phyloP scores from a whole-genome alignment of 2,329 filamentous ascomycete species.

The Aspergillus aculeatus region DNA sequence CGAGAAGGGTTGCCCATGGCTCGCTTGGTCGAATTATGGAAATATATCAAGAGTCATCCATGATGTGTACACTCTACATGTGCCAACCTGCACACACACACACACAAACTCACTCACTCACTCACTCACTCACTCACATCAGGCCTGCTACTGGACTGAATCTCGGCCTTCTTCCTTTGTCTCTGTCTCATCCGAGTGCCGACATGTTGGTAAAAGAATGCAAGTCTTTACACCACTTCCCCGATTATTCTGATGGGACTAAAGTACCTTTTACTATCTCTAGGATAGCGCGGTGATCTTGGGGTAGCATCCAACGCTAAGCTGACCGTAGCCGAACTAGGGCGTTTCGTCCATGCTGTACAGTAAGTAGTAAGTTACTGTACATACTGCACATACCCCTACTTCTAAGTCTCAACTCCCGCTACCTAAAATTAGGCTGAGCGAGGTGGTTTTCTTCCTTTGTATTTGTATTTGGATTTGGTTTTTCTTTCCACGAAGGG shows the following conservation, averaged over 20 bases:
- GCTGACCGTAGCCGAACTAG: background rate
- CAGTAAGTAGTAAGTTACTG: background rate
- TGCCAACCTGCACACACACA: too few relatives aligned
- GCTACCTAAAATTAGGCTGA: background rate
- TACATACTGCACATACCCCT: background rate
- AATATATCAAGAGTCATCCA: background rate
- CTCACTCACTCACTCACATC: background rate
- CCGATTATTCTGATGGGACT: background rate
- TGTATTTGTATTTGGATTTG: too few relatives aligned
- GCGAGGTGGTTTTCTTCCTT: background rate
- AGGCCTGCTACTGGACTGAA: background rate
- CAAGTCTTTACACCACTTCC: background rate
- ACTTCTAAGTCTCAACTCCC: background rate
- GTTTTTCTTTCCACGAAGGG: too few relatives aligned
- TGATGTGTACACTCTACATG: background rate
- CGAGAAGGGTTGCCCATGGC: background rate
- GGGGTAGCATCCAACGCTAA: background rate
- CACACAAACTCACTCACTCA: background rate
- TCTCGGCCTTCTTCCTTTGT: background rate
- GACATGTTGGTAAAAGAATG: background rate
- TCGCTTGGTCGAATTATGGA: background rate
- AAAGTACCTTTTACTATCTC: background rate
- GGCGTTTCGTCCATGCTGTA: background rate
- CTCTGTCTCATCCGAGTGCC: background rate
- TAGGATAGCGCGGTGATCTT: background rate